Percentiles rank a stretch among this genome's conserved stretches.
phyloP scores from a whole-genome alignment of 1,284 basidiomycete species.

The Cryptococcus neoformans region DNA sequence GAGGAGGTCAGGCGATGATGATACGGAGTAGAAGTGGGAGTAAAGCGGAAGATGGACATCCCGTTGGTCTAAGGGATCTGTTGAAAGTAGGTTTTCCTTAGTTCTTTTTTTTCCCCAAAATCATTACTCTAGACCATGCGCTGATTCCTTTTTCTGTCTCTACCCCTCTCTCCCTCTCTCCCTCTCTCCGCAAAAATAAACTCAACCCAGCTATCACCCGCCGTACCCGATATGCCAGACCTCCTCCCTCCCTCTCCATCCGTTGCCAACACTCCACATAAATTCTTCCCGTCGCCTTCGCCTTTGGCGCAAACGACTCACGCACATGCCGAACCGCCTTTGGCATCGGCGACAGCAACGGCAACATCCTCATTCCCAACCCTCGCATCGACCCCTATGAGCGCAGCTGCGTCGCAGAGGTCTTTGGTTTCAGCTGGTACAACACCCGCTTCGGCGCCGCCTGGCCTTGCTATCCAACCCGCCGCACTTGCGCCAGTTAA shows the following conservation, averaged over 20 bases:
- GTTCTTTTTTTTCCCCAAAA: background rate
- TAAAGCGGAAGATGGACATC: slow-evolving; percentile 27
- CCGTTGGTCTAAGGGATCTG: slow-evolving; percentile 37
- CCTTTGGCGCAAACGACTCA: slow-evolving; percentile 35
- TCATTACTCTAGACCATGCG: too few relatives aligned
- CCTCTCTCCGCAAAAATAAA: background rate
- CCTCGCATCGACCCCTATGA: background rate
- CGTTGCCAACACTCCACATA: slow-evolving; percentile 36
- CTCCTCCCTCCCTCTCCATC: slow-evolving; percentile 74
- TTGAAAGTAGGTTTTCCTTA: slow-evolving; percentile 33
- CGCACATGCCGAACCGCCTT: slow-evolving; percentile 4
- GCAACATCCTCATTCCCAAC: background rate
- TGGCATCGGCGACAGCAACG: too few relatives aligned
- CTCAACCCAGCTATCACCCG: slow-evolving; percentile 30
- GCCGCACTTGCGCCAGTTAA: background rate
- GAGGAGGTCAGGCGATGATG: slow-evolving; percentile 1
- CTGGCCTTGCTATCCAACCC: background rate
- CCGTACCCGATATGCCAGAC: slow-evolving; percentile 52
- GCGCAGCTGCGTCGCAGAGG: background rate
- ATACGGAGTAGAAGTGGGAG: slow-evolving; percentile 39
- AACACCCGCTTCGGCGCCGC: background rate
- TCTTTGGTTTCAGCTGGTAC: background rate
- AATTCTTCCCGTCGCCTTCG: slow-evolving; percentile 51
- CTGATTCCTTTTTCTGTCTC: too few relatives aligned
- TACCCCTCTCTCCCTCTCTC: background rate